These are phyloP conservation scores for Echinosophora koreensis DNA, from an alignment of 306 rosid genomes.

Conservation along the genomic window DNA sequence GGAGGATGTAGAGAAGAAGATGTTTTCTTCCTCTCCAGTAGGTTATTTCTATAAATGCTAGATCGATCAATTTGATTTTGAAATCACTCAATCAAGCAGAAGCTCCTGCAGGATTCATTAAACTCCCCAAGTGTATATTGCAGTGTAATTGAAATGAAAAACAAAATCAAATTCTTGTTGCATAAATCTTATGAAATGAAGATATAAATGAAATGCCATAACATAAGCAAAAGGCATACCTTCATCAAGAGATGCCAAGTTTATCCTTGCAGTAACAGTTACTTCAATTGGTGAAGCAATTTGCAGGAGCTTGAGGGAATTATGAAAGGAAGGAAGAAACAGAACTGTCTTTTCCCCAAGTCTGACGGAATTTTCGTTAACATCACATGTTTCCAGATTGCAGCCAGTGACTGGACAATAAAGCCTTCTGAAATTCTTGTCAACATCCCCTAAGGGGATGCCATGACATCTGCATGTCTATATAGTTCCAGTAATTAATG, in stretches of 20 bases:
- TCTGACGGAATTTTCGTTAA: conserved; percentile 62
- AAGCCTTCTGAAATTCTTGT: conserved; percentile 42
- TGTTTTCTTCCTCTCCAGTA: conserved; percentile 35
- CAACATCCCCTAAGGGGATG: conserved; percentile 57
- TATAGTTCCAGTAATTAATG: conserved; percentile 44
- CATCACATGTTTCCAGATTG: conserved; percentile 59
- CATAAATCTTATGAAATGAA: conserved; percentile 30
- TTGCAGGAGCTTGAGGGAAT: conserved; percentile 53
- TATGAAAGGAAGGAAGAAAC: conserved; percentile 67
- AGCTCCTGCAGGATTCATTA: conserved; percentile 32
- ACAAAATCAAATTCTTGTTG: neutral
- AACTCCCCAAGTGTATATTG: neutral
- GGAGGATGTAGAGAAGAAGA: conserved; percentile 30
- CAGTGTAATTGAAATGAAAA: conserved; percentile 29
- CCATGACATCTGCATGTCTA: conserved; percentile 89
- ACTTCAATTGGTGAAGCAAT: conserved; percentile 63
- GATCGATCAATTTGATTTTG: conserved; percentile 25
- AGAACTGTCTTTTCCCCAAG: conserved; percentile 71
- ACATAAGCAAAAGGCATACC: conserved; percentile 56
- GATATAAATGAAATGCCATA: conserved; percentile 43
- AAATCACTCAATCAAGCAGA: conserved; percentile 41
- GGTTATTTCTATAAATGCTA: conserved; percentile 20
- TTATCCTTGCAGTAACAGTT: conserved; percentile 64
- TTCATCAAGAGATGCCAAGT: conserved; percentile 73
- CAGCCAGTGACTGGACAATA: conserved; percentile 68